phyloP scores from a whole-genome alignment of 1,139 yeast genomes.

The Kodamaea sp. region DNA sequence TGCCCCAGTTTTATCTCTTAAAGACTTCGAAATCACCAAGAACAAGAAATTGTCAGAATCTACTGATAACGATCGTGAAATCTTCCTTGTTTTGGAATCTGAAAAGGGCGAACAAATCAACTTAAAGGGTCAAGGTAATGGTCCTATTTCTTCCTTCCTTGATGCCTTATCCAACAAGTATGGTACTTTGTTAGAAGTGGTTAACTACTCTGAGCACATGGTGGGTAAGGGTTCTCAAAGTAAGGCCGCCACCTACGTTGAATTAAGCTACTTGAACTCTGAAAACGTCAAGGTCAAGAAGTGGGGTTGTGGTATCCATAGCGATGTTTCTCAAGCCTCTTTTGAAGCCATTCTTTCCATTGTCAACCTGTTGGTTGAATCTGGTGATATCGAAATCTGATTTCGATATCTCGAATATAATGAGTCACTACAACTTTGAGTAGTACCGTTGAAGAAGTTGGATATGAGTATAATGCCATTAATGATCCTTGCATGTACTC shows the following conservation, averaged over 20 bases:
- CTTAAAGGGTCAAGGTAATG: constrained; percentile 44
- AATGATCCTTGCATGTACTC: too few species aligned
- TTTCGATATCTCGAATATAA: too few species aligned
- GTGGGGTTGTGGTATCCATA: constrained; percentile 52
- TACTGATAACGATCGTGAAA: constrained; percentile 28
- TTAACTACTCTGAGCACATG: constrained; percentile 46
- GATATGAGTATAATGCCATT: too few species aligned
- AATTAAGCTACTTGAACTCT: constrained; percentile 34
- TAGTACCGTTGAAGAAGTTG: too few species aligned
- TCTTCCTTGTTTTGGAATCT: constrained; percentile 25
- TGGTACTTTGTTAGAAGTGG: constrained; percentile 41
- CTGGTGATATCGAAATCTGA: constrained; percentile 24
- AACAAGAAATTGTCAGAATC: constrained; percentile 17
- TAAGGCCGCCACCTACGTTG: constrained; percentile 50
- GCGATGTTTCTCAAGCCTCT: constrained; percentile 50
- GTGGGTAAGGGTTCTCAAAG: constrained; percentile 45
- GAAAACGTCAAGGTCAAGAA: constrained; percentile 27
- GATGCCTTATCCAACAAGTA: constrained; percentile 39
- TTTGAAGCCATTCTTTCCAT: constrained; percentile 48
- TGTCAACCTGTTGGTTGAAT: constrained; percentile 34
- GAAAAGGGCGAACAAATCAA: constrained; percentile 23
- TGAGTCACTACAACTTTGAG: too few species aligned
- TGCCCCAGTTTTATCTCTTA: constrained; percentile 26
- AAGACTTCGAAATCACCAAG: constrained; percentile 38
- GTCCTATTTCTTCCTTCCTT: constrained; percentile 50